A percentile compares a stretch with the other conserved stretches of the same genome.
phyloP scores from a whole-genome alignment of 441 rosid species.

The Gossypium lobatum region DNA sequence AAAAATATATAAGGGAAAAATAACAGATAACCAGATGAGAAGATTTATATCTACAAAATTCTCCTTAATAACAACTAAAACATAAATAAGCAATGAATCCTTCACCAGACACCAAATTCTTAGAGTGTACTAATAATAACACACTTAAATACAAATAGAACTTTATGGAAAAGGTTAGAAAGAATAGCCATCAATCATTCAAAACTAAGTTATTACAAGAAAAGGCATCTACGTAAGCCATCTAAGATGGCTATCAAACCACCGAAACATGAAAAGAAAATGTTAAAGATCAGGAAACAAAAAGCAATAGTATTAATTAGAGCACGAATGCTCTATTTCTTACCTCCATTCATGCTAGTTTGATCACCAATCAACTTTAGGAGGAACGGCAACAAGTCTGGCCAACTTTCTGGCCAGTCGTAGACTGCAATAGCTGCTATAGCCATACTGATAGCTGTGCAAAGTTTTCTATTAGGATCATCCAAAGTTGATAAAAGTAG shows the following conservation, averaged over 20 bases:
- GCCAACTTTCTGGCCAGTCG: constrained; percentile 98
- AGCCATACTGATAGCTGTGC: constrained; percentile 89
- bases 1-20: neutral
- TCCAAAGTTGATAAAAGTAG: constrained; percentile 65
- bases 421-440: constrained; percentile 64
- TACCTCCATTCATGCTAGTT: constrained; percentile 64
- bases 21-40: neutral
- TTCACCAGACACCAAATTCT: neutral
- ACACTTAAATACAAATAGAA: neutral
- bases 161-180: constrained; percentile 1
- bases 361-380: constrained; percentile 63
- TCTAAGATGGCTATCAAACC: neutral
- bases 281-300: neutral
- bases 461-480: constrained; percentile 73
- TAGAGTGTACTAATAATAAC: neutral
- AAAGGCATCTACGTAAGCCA: neutral
- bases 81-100: neutral
- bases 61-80: neutral
- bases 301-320: neutral
- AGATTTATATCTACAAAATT: neutral
- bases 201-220: neutral
- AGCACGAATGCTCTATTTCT: constrained; percentile 15
- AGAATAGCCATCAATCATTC: neutral
- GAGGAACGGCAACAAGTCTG: constrained; percentile 73
- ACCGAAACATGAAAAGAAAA: neutral